Evolutionary conservation across 2,329 filamentous ascomycete species (phyloP), one percentile per base, ranked within the genome.

Genomic region (Cryphonectria nitschkei): DNA sequence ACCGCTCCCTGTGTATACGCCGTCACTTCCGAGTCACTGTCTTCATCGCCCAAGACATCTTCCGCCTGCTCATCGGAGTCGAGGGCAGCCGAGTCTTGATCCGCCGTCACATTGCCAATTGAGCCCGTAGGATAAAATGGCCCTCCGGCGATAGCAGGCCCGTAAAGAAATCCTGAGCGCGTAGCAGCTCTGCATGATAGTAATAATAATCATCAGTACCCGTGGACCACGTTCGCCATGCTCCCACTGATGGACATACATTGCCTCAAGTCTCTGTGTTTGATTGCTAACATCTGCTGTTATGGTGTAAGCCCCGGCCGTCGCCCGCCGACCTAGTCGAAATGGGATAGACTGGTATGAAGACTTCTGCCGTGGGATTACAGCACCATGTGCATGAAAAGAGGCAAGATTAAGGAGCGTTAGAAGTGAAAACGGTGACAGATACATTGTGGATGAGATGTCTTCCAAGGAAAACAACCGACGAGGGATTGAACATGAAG

Each of bases 81-180:
- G 16, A 74, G 65, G 22, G 60, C 54, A 2, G 62, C 68, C n/a
- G 72, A 60, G 65, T 75, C 74, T 19, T 60, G 34, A 16, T 58
- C 65, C 29, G 70, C 69, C 54, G 68, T 73, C 9, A 63, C 68
- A 11, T 65, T 39, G 16, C 74, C 74, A 1, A 74, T 68, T 7
- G 26, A 1, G 3, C 74, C 74, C 6, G 37, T 14, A 11, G 74
- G 74, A 56, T 73, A 75, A 7, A 13, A 67, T 0, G 74, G 74
- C 26, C 74, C 74, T 14, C 74, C 74, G 37, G 67, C 73, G 37
- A 74, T 54, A 5, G 73, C 29, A 22, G 66, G 67, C 4, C 73
- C 73, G 34, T 74, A 74, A 7, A 67, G 46, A 32, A 62, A 70
- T 8, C 54, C 68, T 41, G 68, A 67, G 22, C 50, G 65, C 11